phyloP scores from a whole-genome alignment of 176 grass and related monocot genomes.

The Chrysopogon serrulatus region DNA sequence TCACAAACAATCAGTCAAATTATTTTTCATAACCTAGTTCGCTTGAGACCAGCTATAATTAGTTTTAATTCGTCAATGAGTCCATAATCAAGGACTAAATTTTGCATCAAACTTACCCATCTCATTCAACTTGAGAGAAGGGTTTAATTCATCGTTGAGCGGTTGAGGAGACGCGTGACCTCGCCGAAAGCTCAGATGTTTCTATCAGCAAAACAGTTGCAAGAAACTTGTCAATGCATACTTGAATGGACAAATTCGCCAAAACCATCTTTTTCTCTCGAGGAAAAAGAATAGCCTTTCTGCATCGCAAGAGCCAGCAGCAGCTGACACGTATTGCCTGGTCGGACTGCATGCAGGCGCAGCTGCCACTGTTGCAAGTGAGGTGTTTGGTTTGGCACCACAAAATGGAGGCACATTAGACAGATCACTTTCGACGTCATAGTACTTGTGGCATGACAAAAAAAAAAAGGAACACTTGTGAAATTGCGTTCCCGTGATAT shows the following conservation, averaged over 20 bases:
- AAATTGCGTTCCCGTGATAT: background rate
- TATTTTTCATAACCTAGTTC: background rate
- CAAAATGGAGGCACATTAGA: background rate
- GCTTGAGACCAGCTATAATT: background rate
- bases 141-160: background rate
- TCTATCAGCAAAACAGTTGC: background rate
- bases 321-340: background rate
- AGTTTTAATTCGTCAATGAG: too few species aligned
- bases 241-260: background rate
- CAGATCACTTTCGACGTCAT: background rate
- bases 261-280: background rate
- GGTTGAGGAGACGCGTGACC: background rate
- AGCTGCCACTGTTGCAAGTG: background rate
- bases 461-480: background rate
- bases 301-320: background rate
- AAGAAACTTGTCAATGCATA: background rate
- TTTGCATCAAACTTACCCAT: background rate
- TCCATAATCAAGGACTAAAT: background rate
- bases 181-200: background rate
- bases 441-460: background rate
- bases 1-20: too few species aligned
- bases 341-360: background rate
- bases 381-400: slow-evolving; percentile 3
- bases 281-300: background rate
- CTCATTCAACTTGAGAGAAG: background rate